Conservation (phyloP, 352 stramenopile genomes). For the Phytopythium litorale region DNA sequence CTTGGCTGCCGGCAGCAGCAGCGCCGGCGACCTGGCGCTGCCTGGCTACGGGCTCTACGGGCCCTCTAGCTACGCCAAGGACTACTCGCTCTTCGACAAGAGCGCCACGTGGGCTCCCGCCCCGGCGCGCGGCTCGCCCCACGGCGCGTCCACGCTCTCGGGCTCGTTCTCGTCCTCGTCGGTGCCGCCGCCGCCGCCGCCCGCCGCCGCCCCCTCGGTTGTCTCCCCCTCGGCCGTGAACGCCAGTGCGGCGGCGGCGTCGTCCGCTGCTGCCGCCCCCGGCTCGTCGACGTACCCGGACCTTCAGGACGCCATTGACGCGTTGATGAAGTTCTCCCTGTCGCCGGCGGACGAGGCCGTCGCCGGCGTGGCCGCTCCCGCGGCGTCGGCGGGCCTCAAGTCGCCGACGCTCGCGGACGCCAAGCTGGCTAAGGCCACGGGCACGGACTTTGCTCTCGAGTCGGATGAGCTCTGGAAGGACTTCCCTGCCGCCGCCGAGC, state of each 20-base stretch:
- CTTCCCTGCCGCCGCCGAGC: slow-evolving; percentile 32
- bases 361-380: slow-evolving; percentile 10
- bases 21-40: slow-evolving; percentile 9
- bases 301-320: slow-evolving; percentile 84
- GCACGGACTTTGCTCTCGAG: slow-evolving; percentile 56
- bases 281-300: slow-evolving; percentile 54
- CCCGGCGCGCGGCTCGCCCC: slow-evolving; percentile 1
- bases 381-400: slow-evolving; percentile 9
- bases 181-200: slow-evolving; percentile 8
- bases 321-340: slow-evolving; percentile 77
- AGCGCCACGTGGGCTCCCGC: slow-evolving; percentile 34
- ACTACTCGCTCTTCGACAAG: slow-evolving; percentile 68
- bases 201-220: not conserved
- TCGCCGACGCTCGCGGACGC: slow-evolving; percentile 3
- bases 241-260: slow-evolving; percentile 9
- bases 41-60: slow-evolving; percentile 19
- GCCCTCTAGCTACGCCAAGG: slow-evolving; percentile 43
- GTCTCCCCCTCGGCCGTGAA: not conserved
- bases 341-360: slow-evolving; percentile 26
- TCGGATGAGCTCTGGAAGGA: slow-evolving; percentile 79
- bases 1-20: slow-evolving; percentile 9
- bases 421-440: slow-evolving; percentile 13
- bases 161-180: slow-evolving; percentile 28
- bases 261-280: slow-evolving; percentile 21
- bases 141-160: slow-evolving; percentile 17